phyloP scores from a whole-genome alignment of 257 asterid species.

The Penstemon eatonii region DNA sequence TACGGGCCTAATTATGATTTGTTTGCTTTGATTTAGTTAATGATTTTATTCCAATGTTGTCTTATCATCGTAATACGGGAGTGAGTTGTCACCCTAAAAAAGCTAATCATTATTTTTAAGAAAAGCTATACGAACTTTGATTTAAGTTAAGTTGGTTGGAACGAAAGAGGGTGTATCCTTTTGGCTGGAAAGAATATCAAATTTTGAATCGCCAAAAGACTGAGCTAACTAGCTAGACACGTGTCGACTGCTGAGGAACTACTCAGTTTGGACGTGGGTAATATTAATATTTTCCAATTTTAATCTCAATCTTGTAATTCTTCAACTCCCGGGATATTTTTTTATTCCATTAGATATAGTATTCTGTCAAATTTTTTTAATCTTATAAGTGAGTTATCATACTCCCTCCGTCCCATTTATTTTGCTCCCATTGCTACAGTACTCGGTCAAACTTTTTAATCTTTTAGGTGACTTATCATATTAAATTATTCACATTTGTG shows the following conservation, averaged over 20 bases:
- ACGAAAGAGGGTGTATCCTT: not conserved
- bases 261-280: not conserved
- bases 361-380: too few relatives aligned
- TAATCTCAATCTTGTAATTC: not conserved
- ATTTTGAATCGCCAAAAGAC: not conserved
- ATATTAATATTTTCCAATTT: too few relatives aligned
- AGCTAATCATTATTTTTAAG: constrained; percentile 32
- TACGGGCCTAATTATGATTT: not conserved
- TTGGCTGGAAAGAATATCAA: not conserved
- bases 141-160: constrained; percentile 5
- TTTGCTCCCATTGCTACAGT: too few relatives aligned
- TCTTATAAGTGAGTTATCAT: too few relatives aligned
- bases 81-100: constrained; percentile 38
- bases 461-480: too few relatives aligned
- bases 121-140: constrained; percentile 23
- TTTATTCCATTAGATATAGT: too few relatives aligned
- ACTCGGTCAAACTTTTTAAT: too few relatives aligned
- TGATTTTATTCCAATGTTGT: constrained; percentile 34
- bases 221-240: not conserved
- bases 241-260: not conserved
- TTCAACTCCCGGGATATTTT: too few relatives aligned
- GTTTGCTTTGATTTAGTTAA: not conserved
- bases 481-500: too few relatives aligned
- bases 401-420: too few relatives aligned
- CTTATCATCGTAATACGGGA: constrained; percentile 28